Percentiles rank a stretch among this genome's conserved stretches.
These are phyloP conservation scores for Symbiodinium pilosum DNA, from an alignment of 73 alveolate genomes.

Conservation along the genomic window DNA sequence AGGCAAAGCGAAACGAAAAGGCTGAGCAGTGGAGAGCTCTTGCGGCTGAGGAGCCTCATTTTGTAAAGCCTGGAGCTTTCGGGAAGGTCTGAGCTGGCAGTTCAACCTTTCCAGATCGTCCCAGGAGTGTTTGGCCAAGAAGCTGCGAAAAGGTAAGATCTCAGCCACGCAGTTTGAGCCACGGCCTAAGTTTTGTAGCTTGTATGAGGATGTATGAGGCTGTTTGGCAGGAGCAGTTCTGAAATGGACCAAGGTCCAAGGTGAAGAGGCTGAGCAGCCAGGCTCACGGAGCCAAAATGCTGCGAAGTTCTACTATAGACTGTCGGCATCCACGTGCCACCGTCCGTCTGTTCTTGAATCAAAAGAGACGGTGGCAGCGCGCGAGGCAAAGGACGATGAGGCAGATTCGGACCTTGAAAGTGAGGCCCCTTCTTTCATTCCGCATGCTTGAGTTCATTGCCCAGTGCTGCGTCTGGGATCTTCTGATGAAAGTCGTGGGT, in stretches of 20 bases:
- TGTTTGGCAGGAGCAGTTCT: neutral
- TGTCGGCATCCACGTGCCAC: too few relatives aligned
- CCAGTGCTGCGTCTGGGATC: too few relatives aligned
- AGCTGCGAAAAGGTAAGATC: slow-evolving; percentile 82
- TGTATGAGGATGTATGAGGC: neutral
- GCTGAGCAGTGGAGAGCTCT: slow-evolving; percentile 51
- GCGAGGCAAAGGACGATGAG: too few relatives aligned
- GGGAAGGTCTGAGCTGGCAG: too few relatives aligned
- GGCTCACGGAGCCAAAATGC: neutral
- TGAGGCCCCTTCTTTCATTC: too few relatives aligned
- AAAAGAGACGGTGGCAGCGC: too few relatives aligned
- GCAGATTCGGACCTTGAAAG: too few relatives aligned
- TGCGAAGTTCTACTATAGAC: too few relatives aligned
- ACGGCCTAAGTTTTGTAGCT: neutral
- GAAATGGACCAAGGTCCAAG: slow-evolving; percentile 24
- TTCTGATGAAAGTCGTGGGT: too few relatives aligned
- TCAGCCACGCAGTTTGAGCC: slow-evolving; percentile 69
- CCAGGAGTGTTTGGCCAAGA: slow-evolving; percentile 79
- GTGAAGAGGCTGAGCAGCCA: slow-evolving; percentile 48
- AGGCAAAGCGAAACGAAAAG: slow-evolving; percentile 69
- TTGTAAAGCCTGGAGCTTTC: too few relatives aligned
- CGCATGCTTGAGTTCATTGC: too few relatives aligned
- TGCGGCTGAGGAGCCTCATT: slow-evolving; percentile 48
- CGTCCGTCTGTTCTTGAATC: too few relatives aligned
- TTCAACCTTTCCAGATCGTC: neutral